These are phyloP conservation scores for Debaryomyces castellii DNA, from an alignment of 805 yeast species.

Conservation along the genomic window DNA sequence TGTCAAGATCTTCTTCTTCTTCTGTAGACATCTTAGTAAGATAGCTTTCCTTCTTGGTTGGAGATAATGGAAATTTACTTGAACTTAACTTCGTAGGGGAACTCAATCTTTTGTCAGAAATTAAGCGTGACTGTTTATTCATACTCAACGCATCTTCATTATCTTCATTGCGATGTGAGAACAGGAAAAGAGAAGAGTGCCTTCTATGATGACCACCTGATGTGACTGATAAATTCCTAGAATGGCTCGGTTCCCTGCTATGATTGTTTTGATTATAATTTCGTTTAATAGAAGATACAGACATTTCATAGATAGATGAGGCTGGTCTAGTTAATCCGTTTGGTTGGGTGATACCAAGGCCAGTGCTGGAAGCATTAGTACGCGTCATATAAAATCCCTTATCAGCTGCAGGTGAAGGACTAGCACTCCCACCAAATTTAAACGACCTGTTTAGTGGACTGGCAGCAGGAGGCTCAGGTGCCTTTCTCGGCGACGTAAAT, in stretches of 20 bases:
- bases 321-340: constrained; percentile 37
- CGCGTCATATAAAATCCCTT: constrained; percentile 18
- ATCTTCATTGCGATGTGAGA: constrained; percentile 32
- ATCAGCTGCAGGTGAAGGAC: constrained; percentile 7
- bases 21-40: constrained; percentile 5
- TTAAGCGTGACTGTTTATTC: background rate
- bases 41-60: constrained; percentile 2
- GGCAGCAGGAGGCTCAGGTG: constrained; percentile 65
- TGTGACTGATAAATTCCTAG: constrained; percentile 26
- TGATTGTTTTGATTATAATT: constrained; percentile 30
- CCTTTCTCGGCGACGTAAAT: constrained; percentile 70
- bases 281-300: constrained; percentile 13
- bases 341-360: constrained; percentile 14
- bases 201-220: constrained; percentile 46
- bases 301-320: constrained; percentile 48
- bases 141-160: constrained; percentile 1
- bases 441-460: constrained; percentile 27
- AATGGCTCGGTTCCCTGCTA: constrained; percentile 45
- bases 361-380: constrained; percentile 21
- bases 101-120: background rate
- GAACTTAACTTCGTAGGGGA: constrained; percentile 24
- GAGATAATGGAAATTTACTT: constrained; percentile 7
- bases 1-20: constrained; percentile 30
- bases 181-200: constrained; percentile 60
- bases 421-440: constrained; percentile 31